Evolutionary conservation across 2,329 filamentous ascomycete species (phyloP), one percentile per base, ranked within the genome.

Genomic region (Penicillium janthinellum): DNA sequence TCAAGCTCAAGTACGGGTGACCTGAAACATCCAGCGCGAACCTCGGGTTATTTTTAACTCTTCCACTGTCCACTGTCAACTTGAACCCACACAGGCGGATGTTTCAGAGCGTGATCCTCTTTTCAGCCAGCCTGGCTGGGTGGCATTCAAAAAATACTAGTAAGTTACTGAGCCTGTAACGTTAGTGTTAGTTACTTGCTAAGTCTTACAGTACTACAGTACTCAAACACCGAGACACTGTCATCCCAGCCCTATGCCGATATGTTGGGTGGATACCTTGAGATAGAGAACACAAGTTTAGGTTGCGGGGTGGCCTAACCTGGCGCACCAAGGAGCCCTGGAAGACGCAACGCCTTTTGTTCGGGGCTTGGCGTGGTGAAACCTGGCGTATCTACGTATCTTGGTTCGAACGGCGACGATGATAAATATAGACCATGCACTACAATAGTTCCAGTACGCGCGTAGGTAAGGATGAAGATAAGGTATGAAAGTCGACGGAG

Each of bases 251-350:
- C 34, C 35, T 55, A 47, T 17, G 20, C 45, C 42, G 41, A 37
- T 7, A 39, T 38, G 49, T 39, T 48, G 35, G 35, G 35, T 37
- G 50, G 49, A 44, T 22, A 25, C n/a, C 15, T 47, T 20, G 20
- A 20, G 41, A 44, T 44, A 25, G 41, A 28, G 22, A 20, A 15
- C 25, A 14, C 10, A 20, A 39, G 42, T 20, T 45, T 57, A n/a
- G 28, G 4, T 44, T 49, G 54, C 47, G 35, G 51, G 47, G 54
- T 38, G 57, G 50, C 22, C 50, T 52, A 12, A 42, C 45, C 28
- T 54, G 45, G 25, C 28, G 42, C 12, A 41, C 1, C n/a, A 17
- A 20, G 38, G 38, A 41, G 38, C 6, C 10, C 38, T 20, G 41
- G 17, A n/a, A 31, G 45, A 48, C 17, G n/a, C 14, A 34, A 48